These are phyloP conservation scores for Syzygium malaccense DNA, from an alignment of 441 rosid species.

Conservation along the genomic window DNA sequence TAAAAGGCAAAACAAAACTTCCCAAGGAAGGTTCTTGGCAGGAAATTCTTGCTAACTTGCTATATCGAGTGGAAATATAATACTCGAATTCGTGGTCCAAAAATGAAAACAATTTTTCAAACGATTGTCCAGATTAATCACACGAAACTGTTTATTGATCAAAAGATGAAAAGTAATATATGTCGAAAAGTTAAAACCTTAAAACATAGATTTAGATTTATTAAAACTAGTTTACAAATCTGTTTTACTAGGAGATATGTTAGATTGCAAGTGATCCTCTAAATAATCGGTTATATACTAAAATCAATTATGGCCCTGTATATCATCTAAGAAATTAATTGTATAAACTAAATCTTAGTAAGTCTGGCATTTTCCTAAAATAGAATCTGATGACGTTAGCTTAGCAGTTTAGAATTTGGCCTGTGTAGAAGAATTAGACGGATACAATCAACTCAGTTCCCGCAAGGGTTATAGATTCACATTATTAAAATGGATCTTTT, in stretches of 20 bases:
- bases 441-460: too few relatives aligned
- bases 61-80: neutral
- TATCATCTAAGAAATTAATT: neutral
- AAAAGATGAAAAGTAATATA: neutral
- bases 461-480: too few relatives aligned
- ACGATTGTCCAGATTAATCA: neutral
- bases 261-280: neutral
- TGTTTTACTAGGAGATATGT: neutral
- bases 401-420: too few relatives aligned
- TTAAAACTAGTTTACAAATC: neutral
- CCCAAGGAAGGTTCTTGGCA: neutral
- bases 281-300: neutral
- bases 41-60: neutral
- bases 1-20: neutral
- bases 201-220: neutral
- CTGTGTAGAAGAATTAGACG: too few relatives aligned
- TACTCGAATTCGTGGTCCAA: neutral
- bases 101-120: neutral
- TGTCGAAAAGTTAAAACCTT: neutral
- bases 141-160: neutral
- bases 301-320: neutral
- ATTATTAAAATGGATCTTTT: too few relatives aligned
- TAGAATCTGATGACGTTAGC: too few relatives aligned
- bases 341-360: neutral
- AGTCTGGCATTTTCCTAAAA: neutral